A percentile compares a stretch with the other conserved stretches of the same genome.
These are phyloP conservation scores for Lasiosphaeria ovina DNA, from an alignment of 495 filamentous ascomycete species.

Conservation along the genomic window DNA sequence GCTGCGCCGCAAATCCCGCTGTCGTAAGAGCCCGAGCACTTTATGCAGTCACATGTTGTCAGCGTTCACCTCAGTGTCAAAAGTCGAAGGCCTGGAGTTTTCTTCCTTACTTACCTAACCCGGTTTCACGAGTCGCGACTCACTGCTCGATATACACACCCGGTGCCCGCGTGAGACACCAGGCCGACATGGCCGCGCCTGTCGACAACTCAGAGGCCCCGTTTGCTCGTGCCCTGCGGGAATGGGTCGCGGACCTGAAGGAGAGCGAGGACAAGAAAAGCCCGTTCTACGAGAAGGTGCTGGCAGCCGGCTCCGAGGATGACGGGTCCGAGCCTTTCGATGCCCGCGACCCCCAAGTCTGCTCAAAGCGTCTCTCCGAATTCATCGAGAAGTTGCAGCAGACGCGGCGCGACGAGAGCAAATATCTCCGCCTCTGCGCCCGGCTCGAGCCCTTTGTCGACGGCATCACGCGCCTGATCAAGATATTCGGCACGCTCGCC, in stretches of 20 bases:
- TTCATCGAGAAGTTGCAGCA: neutral
- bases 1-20: no score
- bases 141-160: no score
- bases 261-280: neutral
- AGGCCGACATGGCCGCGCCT: neutral
- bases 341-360: neutral
- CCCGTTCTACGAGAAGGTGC: neutral
- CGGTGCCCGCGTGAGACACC: no score
- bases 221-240: neutral
- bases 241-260: neutral
- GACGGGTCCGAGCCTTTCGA: no score
- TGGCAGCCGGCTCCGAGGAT: neutral
- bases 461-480: neutral
- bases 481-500: neutral
- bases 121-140: no score
- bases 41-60: no score
- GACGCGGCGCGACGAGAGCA: neutral
- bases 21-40: no score
- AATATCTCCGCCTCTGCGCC: neutral
- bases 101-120: no score
- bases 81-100: no score
- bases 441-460: neutral
- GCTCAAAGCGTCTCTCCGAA: neutral
- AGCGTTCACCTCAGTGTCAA: no score
- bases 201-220: neutral